These are phyloP conservation scores for Darksidea phi DNA, from an alignment of 495 filamentous ascomycete species.

Conservation along the genomic window DNA sequence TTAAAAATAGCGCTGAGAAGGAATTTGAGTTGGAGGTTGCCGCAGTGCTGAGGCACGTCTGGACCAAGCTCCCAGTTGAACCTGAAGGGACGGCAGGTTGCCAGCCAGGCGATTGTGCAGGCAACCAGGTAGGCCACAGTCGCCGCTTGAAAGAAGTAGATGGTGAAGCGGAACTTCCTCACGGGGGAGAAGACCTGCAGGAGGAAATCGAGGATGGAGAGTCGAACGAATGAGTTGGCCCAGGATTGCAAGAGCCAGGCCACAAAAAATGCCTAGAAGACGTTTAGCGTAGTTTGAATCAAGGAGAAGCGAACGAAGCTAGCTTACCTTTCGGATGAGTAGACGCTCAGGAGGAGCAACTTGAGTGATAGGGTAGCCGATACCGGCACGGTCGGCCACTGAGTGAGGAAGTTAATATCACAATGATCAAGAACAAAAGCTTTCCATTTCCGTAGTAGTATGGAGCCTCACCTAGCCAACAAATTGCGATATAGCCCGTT, in stretches of 20 bases:
- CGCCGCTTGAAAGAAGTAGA: not conserved
- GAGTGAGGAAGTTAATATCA: too few species aligned
- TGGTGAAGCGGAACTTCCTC: not conserved
- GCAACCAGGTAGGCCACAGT: slow-evolving; percentile 1
- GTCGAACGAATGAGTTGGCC: slow-evolving; percentile 3
- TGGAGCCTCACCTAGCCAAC: slow-evolving; percentile 1
- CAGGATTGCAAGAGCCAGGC: slow-evolving; percentile 7
- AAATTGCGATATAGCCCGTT: not conserved
- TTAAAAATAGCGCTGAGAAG: not conserved
- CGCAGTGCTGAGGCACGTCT: not conserved
- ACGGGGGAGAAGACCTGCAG: not conserved
- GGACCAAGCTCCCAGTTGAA: not conserved
- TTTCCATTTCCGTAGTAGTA: too few species aligned
- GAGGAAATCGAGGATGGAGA: slow-evolving; percentile 13
- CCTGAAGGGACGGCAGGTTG: slow-evolving; percentile 4
- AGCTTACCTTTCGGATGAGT: too few species aligned
- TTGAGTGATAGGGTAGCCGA: not conserved
- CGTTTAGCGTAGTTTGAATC: too few species aligned
- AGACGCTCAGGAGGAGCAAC: not conserved
- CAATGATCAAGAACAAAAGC: too few species aligned
- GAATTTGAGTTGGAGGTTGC: not conserved
- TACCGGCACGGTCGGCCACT: not conserved
- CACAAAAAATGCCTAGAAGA: slow-evolving; percentile 6
- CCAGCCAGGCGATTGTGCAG: slow-evolving; percentile 5
- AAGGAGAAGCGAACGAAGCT: too few species aligned